Conservation (phyloP, 2,329 filamentous ascomycete species). For the Paecilomyces dactylethromorphus region DNA sequence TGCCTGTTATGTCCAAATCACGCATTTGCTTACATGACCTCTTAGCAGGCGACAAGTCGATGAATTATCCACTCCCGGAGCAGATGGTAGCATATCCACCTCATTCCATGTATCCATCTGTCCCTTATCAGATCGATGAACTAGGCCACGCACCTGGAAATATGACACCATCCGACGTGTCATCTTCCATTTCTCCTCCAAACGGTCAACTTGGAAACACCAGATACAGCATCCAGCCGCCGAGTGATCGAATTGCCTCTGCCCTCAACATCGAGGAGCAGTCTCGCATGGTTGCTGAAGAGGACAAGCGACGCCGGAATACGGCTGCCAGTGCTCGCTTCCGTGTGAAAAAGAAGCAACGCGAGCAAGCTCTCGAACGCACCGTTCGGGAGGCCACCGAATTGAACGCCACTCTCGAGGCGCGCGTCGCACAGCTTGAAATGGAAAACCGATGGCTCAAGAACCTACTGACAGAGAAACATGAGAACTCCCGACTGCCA, state of each 20-base stretch:
- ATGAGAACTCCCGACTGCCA: constrained; percentile 29
- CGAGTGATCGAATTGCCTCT: constrained; percentile 34
- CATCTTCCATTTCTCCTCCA: constrained; percentile 35
- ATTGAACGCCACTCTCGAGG: constrained; percentile 69
- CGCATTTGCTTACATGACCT: constrained; percentile 16
- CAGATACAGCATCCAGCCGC: constrained; percentile 34
- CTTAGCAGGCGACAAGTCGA: constrained; percentile 25
- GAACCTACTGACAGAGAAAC: constrained; percentile 75
- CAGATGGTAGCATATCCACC: constrained; percentile 33
- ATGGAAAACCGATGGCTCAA: constrained; percentile 78
- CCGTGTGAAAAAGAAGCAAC: constrained; percentile 93
- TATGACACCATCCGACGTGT: constrained; percentile 35
- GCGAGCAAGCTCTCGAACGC: constrained; percentile 76
- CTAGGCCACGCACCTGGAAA: constrained; percentile 27
- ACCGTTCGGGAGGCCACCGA: constrained; percentile 77
- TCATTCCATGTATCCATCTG: constrained; percentile 31
- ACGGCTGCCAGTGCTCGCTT: constrained; percentile 87
- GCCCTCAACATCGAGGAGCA: constrained; percentile 43
- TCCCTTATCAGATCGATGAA: constrained; percentile 31
- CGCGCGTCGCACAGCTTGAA: constrained; percentile 66
- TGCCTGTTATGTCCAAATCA: not conserved
- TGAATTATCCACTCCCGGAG: constrained; percentile 32
- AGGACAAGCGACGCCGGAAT: constrained; percentile 85
- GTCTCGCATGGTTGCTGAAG: constrained; percentile 68
- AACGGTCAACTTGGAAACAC: constrained; percentile 33